phyloP scores from a whole-genome alignment of 2,329 filamentous ascomycete genomes.

The Diplodia sapinea region DNA sequence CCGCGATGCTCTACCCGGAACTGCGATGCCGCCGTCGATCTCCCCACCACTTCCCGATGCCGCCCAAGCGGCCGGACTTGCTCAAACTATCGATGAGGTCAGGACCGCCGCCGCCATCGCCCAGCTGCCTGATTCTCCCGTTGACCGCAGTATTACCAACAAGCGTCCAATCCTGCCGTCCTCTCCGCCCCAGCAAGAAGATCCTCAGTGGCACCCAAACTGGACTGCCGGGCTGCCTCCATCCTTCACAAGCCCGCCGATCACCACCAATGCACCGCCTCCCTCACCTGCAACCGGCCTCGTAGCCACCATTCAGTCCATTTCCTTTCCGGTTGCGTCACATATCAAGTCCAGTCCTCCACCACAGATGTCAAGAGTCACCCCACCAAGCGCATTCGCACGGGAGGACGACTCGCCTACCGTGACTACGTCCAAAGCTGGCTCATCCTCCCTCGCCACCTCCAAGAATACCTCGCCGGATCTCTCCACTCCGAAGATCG shows the following conservation, averaged over 20 bases:
- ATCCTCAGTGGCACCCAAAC: slow-evolving; percentile 1
- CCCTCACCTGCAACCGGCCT: neutral
- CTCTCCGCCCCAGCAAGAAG: neutral
- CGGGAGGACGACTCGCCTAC: neutral
- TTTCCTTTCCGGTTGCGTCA: neutral
- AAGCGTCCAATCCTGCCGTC: neutral
- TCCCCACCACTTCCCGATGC: neutral
- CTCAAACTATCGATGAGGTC: neutral
- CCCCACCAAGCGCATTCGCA: neutral
- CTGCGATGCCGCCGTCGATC: neutral
- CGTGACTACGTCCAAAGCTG: neutral
- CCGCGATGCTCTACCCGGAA: neutral
- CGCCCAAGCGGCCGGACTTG: neutral
- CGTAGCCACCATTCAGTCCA: neutral
- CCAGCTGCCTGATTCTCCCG: slow-evolving; percentile 2
- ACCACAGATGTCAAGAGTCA: neutral
- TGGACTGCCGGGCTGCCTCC: neutral
- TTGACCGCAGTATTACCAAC: neutral
- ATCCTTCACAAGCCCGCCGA: neutral
- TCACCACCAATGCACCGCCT: neutral
- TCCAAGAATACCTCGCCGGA: slow-evolving; percentile 6
- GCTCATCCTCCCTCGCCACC: neutral
- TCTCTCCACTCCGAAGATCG: neutral
- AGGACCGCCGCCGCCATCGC: slow-evolving; percentile 6
- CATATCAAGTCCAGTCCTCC: neutral